Evolutionary conservation across 2,329 filamentous ascomycete genomes (phyloP).

Genomic region (Tympanopsis confertula): DNA sequence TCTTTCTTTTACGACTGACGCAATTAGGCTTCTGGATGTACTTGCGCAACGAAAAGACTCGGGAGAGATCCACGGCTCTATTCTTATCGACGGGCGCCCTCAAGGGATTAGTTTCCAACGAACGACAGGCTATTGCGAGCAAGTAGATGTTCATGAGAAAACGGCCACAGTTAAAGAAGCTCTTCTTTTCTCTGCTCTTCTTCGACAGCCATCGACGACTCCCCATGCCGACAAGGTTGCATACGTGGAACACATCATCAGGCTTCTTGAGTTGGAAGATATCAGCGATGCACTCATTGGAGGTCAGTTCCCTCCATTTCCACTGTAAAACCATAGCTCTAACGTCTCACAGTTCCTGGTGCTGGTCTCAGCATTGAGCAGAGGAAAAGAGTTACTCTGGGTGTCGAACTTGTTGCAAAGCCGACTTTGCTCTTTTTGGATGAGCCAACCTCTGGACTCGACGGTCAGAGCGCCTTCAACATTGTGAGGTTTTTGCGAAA

Average conservation of each 20-base stretch:
- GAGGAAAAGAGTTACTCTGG: conserved; percentile 56
- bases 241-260: conserved; percentile 56
- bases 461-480: conserved; percentile 26
- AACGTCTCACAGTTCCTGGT: conserved; percentile 13
- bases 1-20: neutral
- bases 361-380: conserved; percentile 36
- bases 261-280: conserved; percentile 51
- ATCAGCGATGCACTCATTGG: conserved; percentile 54
- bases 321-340: conserved; percentile 43
- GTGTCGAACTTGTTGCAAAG: conserved; percentile 58
- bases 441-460: conserved; percentile 44
- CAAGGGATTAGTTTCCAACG: conserved; percentile 52
- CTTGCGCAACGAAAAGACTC: conserved; percentile 51
- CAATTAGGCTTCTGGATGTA: conserved; percentile 42
- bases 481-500: conserved; percentile 29
- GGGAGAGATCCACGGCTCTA: conserved; percentile 48
- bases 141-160: conserved; percentile 56
- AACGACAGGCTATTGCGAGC: conserved; percentile 57
- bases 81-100: conserved; percentile 50
- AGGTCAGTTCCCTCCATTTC: conserved; percentile 22
- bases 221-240: conserved; percentile 49
- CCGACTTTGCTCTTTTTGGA: conserved; percentile 57
- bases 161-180: conserved; percentile 57
- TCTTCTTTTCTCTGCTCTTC: conserved; percentile 53
- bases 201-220: conserved; percentile 43